phyloP scores from a whole-genome alignment of 192 early-diverging fungal genomes.

The Coemansia sp. region DNA sequence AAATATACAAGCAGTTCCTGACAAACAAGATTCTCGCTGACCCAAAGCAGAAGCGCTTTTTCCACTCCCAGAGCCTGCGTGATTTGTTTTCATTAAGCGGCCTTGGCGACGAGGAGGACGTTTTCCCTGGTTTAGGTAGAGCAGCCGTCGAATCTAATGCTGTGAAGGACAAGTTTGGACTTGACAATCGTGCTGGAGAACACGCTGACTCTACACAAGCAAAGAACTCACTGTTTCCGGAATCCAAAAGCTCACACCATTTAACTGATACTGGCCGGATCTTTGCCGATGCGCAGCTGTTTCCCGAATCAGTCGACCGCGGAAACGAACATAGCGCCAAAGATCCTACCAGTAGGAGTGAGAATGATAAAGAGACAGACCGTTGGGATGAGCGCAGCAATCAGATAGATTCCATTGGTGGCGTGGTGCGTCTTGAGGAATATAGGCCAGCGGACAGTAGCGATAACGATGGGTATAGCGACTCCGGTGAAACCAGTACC shows the following conservation, averaged over 20 bases:
- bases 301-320: constrained; percentile 9
- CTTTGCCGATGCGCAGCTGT: constrained; percentile 74
- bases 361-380: constrained; percentile 9
- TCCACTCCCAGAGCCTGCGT: constrained; percentile 78
- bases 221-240: neutral
- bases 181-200: constrained; percentile 33
- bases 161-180: constrained; percentile 24
- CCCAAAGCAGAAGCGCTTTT: constrained; percentile 85
- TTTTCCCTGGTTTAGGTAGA: neutral
- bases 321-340: neutral
- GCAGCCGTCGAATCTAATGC: neutral
- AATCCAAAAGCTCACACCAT: neutral
- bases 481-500: neutral
- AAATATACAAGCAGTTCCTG: constrained; percentile 97
- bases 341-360: constrained; percentile 6
- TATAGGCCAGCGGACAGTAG: constrained; percentile 18
- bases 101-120: constrained; percentile 19
- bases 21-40: constrained; percentile 95
- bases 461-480: constrained; percentile 1
- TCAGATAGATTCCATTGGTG: constrained; percentile 22
- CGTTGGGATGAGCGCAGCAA: constrained; percentile 12
- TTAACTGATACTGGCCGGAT: constrained; percentile 83
- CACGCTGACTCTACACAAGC: constrained; percentile 27
- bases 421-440: constrained; percentile 32
- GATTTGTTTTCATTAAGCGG: constrained; percentile 82